Conservation (phyloP, 108 stramenopile genomes). For the Skeletonema menzelii region DNA sequence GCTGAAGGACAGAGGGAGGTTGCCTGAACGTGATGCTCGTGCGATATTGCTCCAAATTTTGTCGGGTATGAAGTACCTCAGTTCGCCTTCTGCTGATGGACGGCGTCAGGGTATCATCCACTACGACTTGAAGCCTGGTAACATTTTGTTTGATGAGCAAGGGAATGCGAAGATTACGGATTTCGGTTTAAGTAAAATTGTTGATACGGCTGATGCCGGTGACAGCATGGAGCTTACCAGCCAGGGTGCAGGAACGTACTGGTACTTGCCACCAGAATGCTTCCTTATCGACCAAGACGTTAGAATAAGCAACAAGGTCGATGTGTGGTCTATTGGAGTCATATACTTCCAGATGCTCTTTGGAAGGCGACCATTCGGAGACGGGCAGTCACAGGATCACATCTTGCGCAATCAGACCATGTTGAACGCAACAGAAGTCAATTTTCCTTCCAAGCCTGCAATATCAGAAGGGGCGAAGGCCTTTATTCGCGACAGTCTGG, state of each 20-base stretch:
- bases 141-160: conserved; percentile 93
- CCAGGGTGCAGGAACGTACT: conserved; percentile 99
- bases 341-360: conserved; percentile 99
- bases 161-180: conserved; percentile 99
- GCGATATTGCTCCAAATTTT: conserved; percentile 94
- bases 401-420: conserved; percentile 89
- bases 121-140: conserved; percentile 93
- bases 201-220: conserved; percentile 71
- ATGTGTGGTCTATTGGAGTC: conserved; percentile 99
- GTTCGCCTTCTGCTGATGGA: conserved; percentile 80
- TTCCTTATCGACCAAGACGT: conserved; percentile 85
- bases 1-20: conserved; percentile 75
- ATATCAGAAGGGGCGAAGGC: conserved; percentile 93
- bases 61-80: conserved; percentile 93
- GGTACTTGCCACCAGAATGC: conserved; percentile 99
- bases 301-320: conserved; percentile 94
- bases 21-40: conserved; percentile 93
- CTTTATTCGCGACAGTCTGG: conserved; percentile 91
- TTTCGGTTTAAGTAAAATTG: conserved; percentile 96
- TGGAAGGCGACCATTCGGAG: conserved; percentile 96
- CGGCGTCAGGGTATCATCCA: conserved; percentile 95
- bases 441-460: conserved; percentile 81
- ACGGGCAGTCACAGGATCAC: conserved; percentile 95
- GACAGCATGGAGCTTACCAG: conserved; percentile 98
- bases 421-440: conserved; percentile 90